Evolutionary conservation across 139 green algal genomes (phyloP), one percentile per base, ranked within the genome.

Genomic region (Chlamydomonas sp.): DNA sequence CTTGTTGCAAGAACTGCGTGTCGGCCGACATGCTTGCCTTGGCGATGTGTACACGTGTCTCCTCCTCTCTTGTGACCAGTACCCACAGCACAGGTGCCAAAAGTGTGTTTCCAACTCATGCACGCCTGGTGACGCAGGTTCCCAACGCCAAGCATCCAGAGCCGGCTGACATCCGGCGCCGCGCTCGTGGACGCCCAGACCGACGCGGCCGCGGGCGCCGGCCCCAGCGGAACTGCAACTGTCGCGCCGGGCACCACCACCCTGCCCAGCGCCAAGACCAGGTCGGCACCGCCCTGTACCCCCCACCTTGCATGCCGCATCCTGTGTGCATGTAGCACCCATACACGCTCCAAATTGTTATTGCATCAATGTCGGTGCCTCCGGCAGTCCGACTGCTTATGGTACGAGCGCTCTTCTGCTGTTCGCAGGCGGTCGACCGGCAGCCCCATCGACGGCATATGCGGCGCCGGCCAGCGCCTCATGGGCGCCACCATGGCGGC

Each of bases 381-480:
- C 67, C 7, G 18, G 12, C 14, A 31, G 8, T 31, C 10, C 14
- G 7, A 31, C 12, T 73, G 20, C 12, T 18, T 18, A n/a, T 20
- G 3, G 8, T 64, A n/a, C 77, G 7, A 17, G 4, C 49, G 77
- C 57, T 16, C 57, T 18, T 2, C 77, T 73, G 60, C 17, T 62
- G 20, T 5, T 15, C 62, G n/a, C 73, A 87, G 83, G 83, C 83
- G 49, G 4, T 87, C 83, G 7, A n/a, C 31, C 4, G 83, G 83
- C 61, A 87, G 83, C 71, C 83, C 83, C 10, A 80, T 87, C 4
- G 83, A 87, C 83, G 83, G 83, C 62, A 74, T 87, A 31, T 80
- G 83, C 83, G 61, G 71, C 4, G 16, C 60, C 31, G 82, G 12
- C 20, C 71, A 79, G n/a, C 82, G 71, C 59, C 58, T 66, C 4